Evolutionary conservation across 2,329 filamentous ascomycete species (phyloP).

Genomic region (Biscogniauxia marginata): DNA sequence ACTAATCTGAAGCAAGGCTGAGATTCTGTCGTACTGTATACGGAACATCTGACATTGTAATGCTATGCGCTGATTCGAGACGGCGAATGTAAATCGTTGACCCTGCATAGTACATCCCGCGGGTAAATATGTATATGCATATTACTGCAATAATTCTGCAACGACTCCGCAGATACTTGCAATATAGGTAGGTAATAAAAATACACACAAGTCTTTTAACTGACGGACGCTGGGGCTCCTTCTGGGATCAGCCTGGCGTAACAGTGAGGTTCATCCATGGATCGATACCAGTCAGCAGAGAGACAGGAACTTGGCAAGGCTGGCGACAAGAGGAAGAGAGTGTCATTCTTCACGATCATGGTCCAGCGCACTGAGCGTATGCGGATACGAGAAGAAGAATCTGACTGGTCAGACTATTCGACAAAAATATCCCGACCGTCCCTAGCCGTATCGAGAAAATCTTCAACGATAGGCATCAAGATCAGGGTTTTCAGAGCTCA

Average conservation of each 20-base stretch:
- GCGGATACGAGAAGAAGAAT: background rate
- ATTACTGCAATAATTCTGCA: background rate
- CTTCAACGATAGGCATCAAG: background rate
- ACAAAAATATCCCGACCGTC: background rate
- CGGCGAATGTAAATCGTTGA: background rate
- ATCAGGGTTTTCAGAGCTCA: background rate
- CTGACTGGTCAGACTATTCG: background rate
- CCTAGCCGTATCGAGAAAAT: background rate
- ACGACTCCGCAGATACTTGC: background rate
- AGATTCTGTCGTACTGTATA: background rate
- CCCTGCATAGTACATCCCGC: background rate
- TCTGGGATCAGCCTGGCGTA: background rate
- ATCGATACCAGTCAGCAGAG: background rate
- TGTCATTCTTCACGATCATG: background rate
- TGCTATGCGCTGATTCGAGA: background rate
- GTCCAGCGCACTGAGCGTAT: background rate
- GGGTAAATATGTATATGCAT: background rate
- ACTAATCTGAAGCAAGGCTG: background rate
- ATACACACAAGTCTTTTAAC: background rate
- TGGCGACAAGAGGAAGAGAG: background rate
- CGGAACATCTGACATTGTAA: background rate
- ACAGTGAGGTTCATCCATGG: background rate
- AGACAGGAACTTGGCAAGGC: background rate
- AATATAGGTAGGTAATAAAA: background rate
- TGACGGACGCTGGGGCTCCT: background rate